Conservation (phyloP, 2,329 filamentous ascomycete species). For the Tolypocladium pustulatum region DNA sequence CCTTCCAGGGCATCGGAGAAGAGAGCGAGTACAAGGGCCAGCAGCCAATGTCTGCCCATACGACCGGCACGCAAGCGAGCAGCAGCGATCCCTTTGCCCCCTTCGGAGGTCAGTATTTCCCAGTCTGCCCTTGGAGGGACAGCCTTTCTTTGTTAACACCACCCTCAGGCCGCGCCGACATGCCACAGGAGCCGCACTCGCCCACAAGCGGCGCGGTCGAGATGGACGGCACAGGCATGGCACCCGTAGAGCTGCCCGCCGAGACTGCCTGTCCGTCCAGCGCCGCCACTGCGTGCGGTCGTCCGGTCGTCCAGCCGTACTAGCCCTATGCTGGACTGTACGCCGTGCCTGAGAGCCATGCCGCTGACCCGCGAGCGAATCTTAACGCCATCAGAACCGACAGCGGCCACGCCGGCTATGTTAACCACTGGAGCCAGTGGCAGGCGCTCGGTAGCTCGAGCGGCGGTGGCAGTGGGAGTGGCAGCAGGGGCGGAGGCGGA, state of each 20-base stretch:
- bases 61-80: slow-evolving; percentile 12
- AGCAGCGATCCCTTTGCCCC: slow-evolving; percentile 28
- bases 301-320: background rate
- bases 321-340: background rate
- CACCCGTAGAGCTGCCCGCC: slow-evolving; percentile 23
- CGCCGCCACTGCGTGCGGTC: background rate
- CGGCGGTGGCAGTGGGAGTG: background rate
- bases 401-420: slow-evolving; percentile 17
- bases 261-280: slow-evolving; percentile 6
- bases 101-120: slow-evolving; percentile 29
- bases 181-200: slow-evolving; percentile 13
- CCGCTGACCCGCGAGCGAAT: slow-evolving; percentile 22
- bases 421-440: slow-evolving; percentile 28
- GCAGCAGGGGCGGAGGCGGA: background rate
- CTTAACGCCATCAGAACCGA: slow-evolving; percentile 20
- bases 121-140: background rate
- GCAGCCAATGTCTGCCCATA: slow-evolving; percentile 14
- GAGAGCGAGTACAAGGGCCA: slow-evolving; percentile 16
- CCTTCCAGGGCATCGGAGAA: slow-evolving; percentile 4
- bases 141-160: background rate
- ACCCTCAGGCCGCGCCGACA: slow-evolving; percentile 21
- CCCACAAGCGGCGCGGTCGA: slow-evolving; percentile 21
- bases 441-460: background rate
- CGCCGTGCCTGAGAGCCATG: slow-evolving; percentile 6
- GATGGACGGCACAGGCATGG: slow-evolving; percentile 23